phyloP scores from a whole-genome alignment of 441 rosid genomes.

The Pelargonium citronellum region DNA sequence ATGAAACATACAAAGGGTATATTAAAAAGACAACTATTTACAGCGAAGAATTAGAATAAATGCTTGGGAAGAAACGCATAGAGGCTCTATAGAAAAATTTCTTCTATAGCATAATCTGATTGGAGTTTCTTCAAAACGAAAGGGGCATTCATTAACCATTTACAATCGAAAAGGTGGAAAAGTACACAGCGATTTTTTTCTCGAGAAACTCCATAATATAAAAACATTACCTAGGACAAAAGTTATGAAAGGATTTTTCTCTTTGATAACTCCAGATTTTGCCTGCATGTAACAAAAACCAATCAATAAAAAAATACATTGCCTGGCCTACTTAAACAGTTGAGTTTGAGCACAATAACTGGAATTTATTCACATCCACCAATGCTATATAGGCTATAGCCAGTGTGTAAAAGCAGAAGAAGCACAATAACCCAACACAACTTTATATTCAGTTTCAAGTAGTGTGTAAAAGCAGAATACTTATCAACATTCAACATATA shows the following conservation, averaged over 20 bases:
- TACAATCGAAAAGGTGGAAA: too few relatives aligned
- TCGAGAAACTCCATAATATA: too few relatives aligned
- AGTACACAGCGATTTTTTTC: too few relatives aligned
- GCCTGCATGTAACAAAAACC: slow-evolving; percentile 36
- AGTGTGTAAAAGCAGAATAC: neutral
- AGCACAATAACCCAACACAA: neutral
- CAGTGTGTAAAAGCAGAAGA: neutral
- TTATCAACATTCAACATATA: neutral
- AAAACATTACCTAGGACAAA: slow-evolving; percentile 64
- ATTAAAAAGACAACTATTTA: neutral
- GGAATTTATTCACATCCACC: neutral
- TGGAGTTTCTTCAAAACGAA: too few relatives aligned
- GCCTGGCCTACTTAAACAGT: neutral
- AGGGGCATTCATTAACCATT: too few relatives aligned
- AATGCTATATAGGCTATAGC: neutral
- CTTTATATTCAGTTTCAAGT: too few relatives aligned
- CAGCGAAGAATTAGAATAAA: too few relatives aligned
- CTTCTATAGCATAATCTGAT: too few relatives aligned
- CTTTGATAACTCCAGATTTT: slow-evolving; percentile 30
- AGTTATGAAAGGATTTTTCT: slow-evolving; percentile 55
- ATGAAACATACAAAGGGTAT: neutral
- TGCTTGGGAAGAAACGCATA: too few relatives aligned
- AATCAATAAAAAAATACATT: slow-evolving; percentile 15
- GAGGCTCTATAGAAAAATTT: too few relatives aligned
- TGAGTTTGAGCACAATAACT: neutral